Conservation (phyloP, 1,284 basidiomycete species). For the Tranzscheliella williamsii region DNA sequence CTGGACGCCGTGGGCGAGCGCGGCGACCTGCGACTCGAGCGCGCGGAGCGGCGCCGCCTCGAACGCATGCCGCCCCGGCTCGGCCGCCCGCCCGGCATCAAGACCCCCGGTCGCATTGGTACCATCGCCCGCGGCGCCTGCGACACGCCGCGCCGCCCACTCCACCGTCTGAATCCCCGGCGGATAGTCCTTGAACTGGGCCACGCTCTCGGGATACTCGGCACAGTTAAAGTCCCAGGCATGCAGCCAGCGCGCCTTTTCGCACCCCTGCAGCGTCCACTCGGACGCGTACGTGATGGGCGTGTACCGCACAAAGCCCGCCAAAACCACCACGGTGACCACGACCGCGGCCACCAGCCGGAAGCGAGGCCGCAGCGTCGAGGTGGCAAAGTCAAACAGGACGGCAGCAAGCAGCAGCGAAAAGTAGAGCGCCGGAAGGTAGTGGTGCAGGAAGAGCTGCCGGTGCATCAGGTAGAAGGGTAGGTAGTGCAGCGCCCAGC, state of each 20-base stretch:
- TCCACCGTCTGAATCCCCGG: slow-evolving; percentile 34
- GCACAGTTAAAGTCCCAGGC: slow-evolving; percentile 96
- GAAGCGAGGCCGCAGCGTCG: slow-evolving; percentile 73
- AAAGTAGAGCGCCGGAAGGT: slow-evolving; percentile 94
- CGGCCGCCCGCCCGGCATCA: slow-evolving; percentile 5
- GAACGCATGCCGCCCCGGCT: slow-evolving; percentile 39
- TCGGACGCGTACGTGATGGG: slow-evolving; percentile 81
- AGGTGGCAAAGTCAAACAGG: slow-evolving; percentile 84
- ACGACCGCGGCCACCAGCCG: slow-evolving; percentile 78
- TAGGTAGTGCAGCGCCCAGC: slow-evolving; percentile 90
- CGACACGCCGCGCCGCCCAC: too few species aligned
- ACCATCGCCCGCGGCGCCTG: not conserved
- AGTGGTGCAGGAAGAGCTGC: slow-evolving; percentile 95
- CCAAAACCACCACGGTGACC: slow-evolving; percentile 73
- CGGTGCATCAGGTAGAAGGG: slow-evolving; percentile 96
- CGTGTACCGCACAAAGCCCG: slow-evolving; percentile 78
- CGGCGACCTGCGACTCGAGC: slow-evolving; percentile 19
- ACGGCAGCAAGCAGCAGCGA: slow-evolving; percentile 78
- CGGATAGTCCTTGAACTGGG: slow-evolving; percentile 36
- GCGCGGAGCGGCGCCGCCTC: slow-evolving; percentile 26
- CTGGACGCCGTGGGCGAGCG: slow-evolving; percentile 2
- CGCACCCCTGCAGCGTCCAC: slow-evolving; percentile 83
- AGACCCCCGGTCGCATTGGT: slow-evolving; percentile 5
- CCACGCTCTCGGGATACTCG: slow-evolving; percentile 43
- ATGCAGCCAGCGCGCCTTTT: slow-evolving; percentile 79